These are phyloP conservation scores for Inonotus obliquus DNA, from an alignment of 1,284 basidiomycete genomes.

Conservation along the genomic window DNA sequence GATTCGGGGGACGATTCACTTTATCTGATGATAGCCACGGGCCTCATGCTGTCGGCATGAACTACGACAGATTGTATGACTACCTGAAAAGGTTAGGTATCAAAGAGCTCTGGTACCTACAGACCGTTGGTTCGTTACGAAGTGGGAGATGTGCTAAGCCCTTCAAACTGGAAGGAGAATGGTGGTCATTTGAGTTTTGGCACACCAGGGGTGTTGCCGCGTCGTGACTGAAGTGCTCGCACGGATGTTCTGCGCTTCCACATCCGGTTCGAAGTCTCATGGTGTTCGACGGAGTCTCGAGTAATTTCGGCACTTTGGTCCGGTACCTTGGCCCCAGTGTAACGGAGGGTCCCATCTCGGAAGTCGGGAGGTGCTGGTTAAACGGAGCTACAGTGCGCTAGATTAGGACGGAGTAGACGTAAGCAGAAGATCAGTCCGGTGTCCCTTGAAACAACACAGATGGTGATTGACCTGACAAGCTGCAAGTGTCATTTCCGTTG, in stretches of 20 bases:
- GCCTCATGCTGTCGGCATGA: slow-evolving; percentile 81
- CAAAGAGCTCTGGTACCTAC: slow-evolving; percentile 65
- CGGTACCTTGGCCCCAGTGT: neutral
- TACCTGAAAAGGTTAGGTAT: slow-evolving; percentile 69
- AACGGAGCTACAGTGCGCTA: neutral
- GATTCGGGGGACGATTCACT: slow-evolving; percentile 67
- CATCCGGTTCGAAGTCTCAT: neutral
- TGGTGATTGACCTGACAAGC: no score
- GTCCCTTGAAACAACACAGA: no score
- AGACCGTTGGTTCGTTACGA: neutral
- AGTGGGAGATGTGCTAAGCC: slow-evolving; percentile 40
- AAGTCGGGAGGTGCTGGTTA: neutral
- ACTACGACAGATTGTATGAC: slow-evolving; percentile 64
- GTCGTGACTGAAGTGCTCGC: neutral
- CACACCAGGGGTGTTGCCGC: neutral
- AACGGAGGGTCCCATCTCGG: neutral
- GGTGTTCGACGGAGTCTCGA: neutral
- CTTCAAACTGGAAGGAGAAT: slow-evolving; percentile 42
- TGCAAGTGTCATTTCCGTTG: no score
- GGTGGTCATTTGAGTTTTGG: slow-evolving; percentile 62
- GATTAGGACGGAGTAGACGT: neutral
- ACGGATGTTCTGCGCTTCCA: neutral
- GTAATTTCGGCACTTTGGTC: neutral
- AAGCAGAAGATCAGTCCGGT: no score
- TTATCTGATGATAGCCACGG: slow-evolving; percentile 97